phyloP scores from a whole-genome alignment of 116 monocot genomes.

The Zostera marina region DNA sequence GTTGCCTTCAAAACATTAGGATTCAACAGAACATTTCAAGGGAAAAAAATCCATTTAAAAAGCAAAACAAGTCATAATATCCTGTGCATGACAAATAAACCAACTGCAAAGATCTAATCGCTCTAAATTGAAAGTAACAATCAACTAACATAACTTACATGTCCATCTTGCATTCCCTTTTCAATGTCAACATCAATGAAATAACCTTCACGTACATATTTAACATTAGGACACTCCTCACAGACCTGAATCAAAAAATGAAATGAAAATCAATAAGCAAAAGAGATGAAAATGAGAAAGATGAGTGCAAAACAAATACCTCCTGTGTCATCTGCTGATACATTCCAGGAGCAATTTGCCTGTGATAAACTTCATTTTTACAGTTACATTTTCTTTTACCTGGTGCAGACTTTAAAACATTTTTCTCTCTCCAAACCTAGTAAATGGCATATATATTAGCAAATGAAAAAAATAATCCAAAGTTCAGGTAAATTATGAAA shows the following conservation, averaged over 20 bases:
- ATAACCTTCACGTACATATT: constrained; percentile 84
- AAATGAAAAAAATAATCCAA: constrained; percentile 2
- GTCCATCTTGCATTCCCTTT: constrained; percentile 98
- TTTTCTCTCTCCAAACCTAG: constrained; percentile 99
- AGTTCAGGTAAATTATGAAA: not conserved
- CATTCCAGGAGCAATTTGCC: constrained; percentile 99
- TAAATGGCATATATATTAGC: constrained; percentile 4
- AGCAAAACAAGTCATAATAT: too few relatives aligned
- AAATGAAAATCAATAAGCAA: not conserved
- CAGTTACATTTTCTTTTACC: constrained; percentile 98
- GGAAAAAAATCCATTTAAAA: too few relatives aligned
- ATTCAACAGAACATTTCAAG: too few relatives aligned
- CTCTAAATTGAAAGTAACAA: not conserved
- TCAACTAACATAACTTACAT: constrained; percentile 26
- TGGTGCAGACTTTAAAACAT: constrained; percentile 90
- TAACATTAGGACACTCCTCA: constrained; percentile 93
- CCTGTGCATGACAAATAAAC: not conserved
- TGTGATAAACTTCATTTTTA: constrained; percentile 92
- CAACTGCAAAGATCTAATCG: not conserved
- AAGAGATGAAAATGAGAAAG: not conserved
- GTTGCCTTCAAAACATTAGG: too few relatives aligned
- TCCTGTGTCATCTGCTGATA: constrained; percentile 98
- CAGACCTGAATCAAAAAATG: constrained; percentile 46
- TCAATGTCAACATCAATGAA: constrained; percentile 97
- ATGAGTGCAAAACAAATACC: constrained; percentile 21